Base-by-base conservation (phyloP, 768 basidiomycete genomes). In the Cubamyces sp. region DNA sequence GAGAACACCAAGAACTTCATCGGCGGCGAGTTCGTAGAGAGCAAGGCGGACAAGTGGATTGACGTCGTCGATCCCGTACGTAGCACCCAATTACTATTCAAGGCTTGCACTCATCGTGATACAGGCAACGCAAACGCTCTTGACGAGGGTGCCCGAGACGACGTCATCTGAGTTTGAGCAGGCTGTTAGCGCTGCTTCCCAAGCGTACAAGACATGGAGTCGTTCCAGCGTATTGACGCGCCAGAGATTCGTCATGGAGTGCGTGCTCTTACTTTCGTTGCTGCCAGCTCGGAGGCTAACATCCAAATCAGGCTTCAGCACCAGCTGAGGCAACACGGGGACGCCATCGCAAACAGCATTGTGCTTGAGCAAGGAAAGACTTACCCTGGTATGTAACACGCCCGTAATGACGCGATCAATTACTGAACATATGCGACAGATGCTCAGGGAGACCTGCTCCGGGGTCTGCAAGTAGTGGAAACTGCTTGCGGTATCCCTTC, bases 281-380 rank as follows among this genome's bases (percentile, higher is more conserved):
- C 46, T 54, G 28, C 7, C n/a, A 28, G 42, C 1, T 18, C 15
- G 6, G 42, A 11, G 43, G 46, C 3, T 6, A 48, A 8, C 18
- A 11, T 12, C 16, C 0, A 21, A 19, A 26, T n/a, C 52, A 98
- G 96, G 67, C 82, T 98, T 30, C 96, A 98, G 71, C 83, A 87
- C 61, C 82, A 93, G 28, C 86, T 99, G 59, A 88, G 95, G 47
- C 80, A 92, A 72, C 87, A 98, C 73, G 83, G 88, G 8, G 93
- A 94, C 68, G 89, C 88, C 52, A 82, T 99, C 57, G 96, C 95
- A 0, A 82, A 80, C 45, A 94, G 89, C 68, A 98, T 98, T 57
- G 94, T 96, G 25, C 77, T 98, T 21, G 96, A 98, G 73, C 96
- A 98, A 76, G 96, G 96, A 16, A 98, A 98, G 78, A 99, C 96